Evolutionary conservation across 2,329 filamentous ascomycete genomes (phyloP), one percentile per base, ranked within the genome.

Genomic region (Ceratocystis harringtonii): DNA sequence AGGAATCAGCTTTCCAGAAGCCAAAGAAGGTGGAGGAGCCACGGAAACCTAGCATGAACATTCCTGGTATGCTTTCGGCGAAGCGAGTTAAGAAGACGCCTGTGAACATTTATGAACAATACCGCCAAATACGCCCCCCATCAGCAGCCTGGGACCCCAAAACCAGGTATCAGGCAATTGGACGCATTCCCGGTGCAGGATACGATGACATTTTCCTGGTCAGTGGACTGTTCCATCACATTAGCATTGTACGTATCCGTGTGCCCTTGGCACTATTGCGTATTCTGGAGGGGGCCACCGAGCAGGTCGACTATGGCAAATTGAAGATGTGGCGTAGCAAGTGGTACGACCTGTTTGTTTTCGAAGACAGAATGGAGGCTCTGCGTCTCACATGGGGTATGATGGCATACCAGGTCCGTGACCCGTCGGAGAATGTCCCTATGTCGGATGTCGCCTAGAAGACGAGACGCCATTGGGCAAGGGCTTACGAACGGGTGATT

Each of bases 171-270:
- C 73, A 77, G 68, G 77, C 82, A 25, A 81, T 87, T 66, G 84
- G 84, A 4, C 80, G 78, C 68, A 71, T 72, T 10, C 69, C 70
- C 0, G 79, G 78, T 1, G 75, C 72, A 1, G 76, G 76, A 43
- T 80, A 80, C 70, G 84, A 87, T 69, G 84, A 87, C 69, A 75
- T 86, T 1, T 86, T 84, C 68, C 76, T 87, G 50, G 71, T 86
- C 50, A 85, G 81, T 72, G 79, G 78, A 3, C 72, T 86, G 36
- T 85, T 85, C 71, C 84, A 87, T 70, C 84, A 87, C 70, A 68
- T 87, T 12, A 81, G 78, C 30, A 72, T 87, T 61, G 70, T 86
- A 66, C 75, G 84, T 28, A 78, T 84, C 30, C 78, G 83, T n/a
- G 82, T 86, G 19, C 82, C 84, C 1, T 73, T 75, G 32, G 74